Conservation (phyloP, 2,329 filamentous ascomycete genomes). For the Fusarium floridanum region DNA sequence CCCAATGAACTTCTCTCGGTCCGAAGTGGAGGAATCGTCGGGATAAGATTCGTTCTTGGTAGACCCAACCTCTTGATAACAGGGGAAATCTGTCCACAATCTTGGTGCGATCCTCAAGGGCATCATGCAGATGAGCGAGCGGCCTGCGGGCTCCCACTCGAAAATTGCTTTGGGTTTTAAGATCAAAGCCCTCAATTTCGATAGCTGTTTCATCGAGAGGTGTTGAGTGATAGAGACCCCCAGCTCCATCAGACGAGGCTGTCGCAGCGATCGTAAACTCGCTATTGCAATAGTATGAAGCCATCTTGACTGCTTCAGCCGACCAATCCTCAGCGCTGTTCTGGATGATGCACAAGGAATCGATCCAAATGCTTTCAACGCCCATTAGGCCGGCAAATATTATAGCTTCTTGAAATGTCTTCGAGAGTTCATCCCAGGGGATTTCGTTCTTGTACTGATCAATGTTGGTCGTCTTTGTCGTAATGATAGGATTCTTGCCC, state of each 20-base stretch:
- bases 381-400: neutral
- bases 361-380: conserved; percentile 13
- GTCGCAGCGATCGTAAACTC: conserved; percentile 10
- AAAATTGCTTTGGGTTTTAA: neutral
- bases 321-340: conserved; percentile 11
- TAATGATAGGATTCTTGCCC: conserved; percentile 14
- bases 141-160: neutral
- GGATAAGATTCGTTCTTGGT: conserved; percentile 6
- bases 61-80: conserved; percentile 13
- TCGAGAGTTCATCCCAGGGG: conserved; percentile 4
- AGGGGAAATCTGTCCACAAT: conserved; percentile 7
- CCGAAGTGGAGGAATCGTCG: conserved; percentile 14
- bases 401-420: conserved; percentile 10
- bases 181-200: neutral
- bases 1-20: conserved; percentile 7
- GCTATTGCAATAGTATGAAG: conserved; percentile 14
- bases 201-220: neutral
- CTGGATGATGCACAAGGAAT: conserved; percentile 16
- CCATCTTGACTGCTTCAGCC: conserved; percentile 9
- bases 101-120: neutral
- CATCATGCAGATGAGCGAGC: conserved; percentile 2
- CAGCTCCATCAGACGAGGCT: conserved; percentile 4
- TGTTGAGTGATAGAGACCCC: neutral
- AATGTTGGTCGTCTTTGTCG: neutral
- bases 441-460: conserved; percentile 1